Evolutionary conservation across 1,284 basidiomycete genomes (phyloP).

Genomic region (Ceratobasidium theobromae): DNA sequence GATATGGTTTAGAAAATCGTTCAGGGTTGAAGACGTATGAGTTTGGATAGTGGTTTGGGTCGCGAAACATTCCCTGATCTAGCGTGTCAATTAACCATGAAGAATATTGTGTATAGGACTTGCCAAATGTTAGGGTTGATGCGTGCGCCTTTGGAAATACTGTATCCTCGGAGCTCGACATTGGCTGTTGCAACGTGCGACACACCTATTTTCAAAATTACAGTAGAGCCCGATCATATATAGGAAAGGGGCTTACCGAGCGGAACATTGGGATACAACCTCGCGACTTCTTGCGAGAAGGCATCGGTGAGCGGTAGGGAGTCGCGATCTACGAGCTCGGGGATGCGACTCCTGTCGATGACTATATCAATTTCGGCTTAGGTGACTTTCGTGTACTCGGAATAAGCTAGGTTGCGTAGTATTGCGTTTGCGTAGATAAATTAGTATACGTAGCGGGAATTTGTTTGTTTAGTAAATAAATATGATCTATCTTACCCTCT

Average conservation of each 20-base stretch:
- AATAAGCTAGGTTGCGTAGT: too few relatives aligned
- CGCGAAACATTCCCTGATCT: background rate
- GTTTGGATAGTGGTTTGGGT: background rate
- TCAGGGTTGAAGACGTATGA: background rate
- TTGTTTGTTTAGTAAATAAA: too few relatives aligned
- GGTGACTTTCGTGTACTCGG: conserved; percentile 27
- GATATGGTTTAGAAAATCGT: background rate
- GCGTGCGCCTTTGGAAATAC: background rate
- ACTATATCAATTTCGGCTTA: conserved; percentile 35
- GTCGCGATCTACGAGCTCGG: conserved; percentile 30
- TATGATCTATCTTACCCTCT: too few relatives aligned
- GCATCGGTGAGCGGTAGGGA: conserved; percentile 35
- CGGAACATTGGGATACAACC: background rate
- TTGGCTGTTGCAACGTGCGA: background rate
- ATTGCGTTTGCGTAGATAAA: too few relatives aligned
- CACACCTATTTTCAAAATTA: background rate
- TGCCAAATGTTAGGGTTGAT: background rate
- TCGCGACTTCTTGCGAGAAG: conserved; percentile 33
- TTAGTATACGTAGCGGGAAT: too few relatives aligned
- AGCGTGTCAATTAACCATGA: background rate
- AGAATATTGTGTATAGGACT: background rate
- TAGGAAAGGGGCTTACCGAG: background rate
- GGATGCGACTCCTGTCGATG: conserved; percentile 18
- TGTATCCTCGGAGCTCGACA: background rate
- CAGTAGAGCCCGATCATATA: background rate